phyloP scores from a whole-genome alignment of 129 eudicot species.

The Daucus carota region DNA sequence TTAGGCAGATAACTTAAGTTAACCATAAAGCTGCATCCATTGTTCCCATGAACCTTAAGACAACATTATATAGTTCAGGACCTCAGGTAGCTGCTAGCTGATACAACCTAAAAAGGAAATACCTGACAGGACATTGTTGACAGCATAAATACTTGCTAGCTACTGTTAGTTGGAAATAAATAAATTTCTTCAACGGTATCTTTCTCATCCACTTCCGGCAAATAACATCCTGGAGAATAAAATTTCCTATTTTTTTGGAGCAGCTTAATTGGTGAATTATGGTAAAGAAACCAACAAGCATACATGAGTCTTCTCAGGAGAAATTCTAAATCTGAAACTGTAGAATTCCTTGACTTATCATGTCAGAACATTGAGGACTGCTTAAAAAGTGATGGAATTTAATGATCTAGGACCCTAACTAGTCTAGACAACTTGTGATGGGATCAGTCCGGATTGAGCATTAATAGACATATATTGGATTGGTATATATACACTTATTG shows the following conservation, averaged over 20 bases:
- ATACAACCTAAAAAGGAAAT: not conserved
- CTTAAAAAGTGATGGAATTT: not conserved
- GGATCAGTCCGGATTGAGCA: too few species aligned
- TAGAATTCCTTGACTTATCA: not conserved
- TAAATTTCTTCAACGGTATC: too few species aligned
- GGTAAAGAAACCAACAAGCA: not conserved
- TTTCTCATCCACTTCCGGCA: not conserved
- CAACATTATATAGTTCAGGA: not conserved
- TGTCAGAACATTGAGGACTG: not conserved
- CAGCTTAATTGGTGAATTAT: not conserved
- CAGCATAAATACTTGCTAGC: not conserved
- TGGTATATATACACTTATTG: too few species aligned
- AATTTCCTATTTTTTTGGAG: not conserved
- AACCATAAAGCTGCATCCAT: not conserved
- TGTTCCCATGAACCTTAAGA: not conserved
- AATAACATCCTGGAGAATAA: not conserved
- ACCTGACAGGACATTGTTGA: not conserved
- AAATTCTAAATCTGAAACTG: not conserved
- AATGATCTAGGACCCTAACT: not conserved
- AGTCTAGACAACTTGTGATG: not conserved
- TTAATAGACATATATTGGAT: too few species aligned
- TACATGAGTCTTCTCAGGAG: not conserved
- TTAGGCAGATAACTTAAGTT: not conserved
- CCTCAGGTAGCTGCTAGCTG: not conserved
- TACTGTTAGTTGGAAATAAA: not conserved